These are phyloP conservation scores for Neltuma alba DNA, from an alignment of 306 rosid species.

Conservation along the genomic window DNA sequence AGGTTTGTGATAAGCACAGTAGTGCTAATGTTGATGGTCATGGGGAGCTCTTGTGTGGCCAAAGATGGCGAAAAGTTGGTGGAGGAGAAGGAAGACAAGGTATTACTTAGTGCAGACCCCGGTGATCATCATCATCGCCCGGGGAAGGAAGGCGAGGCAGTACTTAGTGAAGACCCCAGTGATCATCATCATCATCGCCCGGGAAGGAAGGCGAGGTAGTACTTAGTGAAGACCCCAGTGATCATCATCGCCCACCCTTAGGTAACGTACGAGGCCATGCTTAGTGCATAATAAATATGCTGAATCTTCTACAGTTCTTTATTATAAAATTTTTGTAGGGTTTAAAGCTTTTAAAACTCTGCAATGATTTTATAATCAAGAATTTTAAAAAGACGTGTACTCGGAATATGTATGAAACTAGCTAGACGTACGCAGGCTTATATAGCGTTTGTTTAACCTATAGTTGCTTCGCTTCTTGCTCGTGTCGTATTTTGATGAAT, in stretches of 20 bases:
- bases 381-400: neutral
- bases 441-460: neutral
- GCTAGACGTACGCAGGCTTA: neutral
- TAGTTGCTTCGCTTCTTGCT: neutral
- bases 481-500: neutral
- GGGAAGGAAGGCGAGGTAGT: no score
- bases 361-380: neutral
- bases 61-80: neutral
- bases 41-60: conserved; percentile 26
- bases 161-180: neutral
- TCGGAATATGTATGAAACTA: neutral
- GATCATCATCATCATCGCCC: neutral
- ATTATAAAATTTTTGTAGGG: neutral
- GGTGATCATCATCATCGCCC: no score
- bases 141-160: no score
- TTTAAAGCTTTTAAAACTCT: neutral
- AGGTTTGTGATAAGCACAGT: conserved; percentile 26
- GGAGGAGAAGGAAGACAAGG: neutral
- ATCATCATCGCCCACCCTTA: conserved; percentile 24
- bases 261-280: neutral
- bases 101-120: no score
- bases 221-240: neutral
- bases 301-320: neutral
- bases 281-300: neutral
- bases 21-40: conserved; percentile 8